phyloP scores from a whole-genome alignment of 176 grass and related monocot species.

The Musa beccarii region DNA sequence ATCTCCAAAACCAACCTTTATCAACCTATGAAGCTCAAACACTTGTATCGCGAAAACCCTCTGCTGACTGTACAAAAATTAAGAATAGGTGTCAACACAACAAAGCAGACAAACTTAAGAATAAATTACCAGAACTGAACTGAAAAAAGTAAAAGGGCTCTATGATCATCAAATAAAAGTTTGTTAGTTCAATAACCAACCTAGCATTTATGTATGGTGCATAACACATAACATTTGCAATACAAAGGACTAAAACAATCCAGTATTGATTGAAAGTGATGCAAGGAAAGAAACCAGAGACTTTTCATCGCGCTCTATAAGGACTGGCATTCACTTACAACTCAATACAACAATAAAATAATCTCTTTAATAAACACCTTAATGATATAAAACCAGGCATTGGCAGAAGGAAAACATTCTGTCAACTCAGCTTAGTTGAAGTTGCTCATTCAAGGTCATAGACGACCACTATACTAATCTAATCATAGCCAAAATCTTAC shows the following conservation, averaged over 20 bases:
- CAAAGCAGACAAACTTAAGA: not conserved
- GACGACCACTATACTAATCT: too few relatives aligned
- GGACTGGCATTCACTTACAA: too few relatives aligned
- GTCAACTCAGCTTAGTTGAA: too few relatives aligned
- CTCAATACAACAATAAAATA: too few relatives aligned
- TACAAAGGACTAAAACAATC: not conserved
- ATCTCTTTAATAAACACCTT: too few relatives aligned
- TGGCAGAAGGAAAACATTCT: too few relatives aligned
- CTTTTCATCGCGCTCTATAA: too few relatives aligned
- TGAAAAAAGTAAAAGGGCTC: not conserved
- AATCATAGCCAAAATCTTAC: too few relatives aligned
- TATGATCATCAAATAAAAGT: not conserved
- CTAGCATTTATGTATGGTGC: not conserved
- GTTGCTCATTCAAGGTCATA: too few relatives aligned
- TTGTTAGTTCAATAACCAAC: not conserved
- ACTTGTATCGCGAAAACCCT: slow-evolving; percentile 86
- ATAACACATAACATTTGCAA: not conserved
- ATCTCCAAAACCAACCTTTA: slow-evolving; percentile 52
- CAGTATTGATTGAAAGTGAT: too few relatives aligned
- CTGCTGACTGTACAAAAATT: slow-evolving; percentile 59
- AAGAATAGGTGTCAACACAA: slow-evolving; percentile 15
- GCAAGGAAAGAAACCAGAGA: too few relatives aligned
- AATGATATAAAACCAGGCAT: too few relatives aligned
- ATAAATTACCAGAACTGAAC: not conserved
- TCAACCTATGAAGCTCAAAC: slow-evolving; percentile 91